These are phyloP conservation scores for Sicyos edulis DNA, from an alignment of 306 rosid species.

Conservation along the genomic window DNA sequence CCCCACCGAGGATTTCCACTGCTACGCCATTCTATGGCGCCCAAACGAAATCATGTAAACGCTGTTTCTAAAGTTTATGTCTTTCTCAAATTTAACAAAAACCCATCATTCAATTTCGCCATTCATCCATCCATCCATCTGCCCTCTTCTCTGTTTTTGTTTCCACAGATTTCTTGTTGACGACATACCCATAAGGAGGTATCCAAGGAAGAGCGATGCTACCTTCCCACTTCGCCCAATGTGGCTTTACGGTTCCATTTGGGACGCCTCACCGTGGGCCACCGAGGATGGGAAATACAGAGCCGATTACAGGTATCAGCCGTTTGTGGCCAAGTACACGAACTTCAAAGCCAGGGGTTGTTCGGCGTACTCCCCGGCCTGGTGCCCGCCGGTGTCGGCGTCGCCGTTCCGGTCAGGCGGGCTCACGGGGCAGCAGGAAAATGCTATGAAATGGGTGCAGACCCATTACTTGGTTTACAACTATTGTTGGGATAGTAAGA, in stretches of 20 bases:
- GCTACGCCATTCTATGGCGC: slow-evolving; percentile 82
- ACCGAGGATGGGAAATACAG: slow-evolving; percentile 95
- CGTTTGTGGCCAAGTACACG: slow-evolving; percentile 68
- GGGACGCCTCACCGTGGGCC: slow-evolving; percentile 99
- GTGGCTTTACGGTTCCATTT: slow-evolving; percentile 96
- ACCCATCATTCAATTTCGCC: background rate
- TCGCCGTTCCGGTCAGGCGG: slow-evolving; percentile 82
- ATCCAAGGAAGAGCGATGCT: slow-evolving; percentile 54
- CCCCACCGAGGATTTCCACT: slow-evolving; percentile 74
- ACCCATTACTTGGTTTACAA: slow-evolving; percentile 66
- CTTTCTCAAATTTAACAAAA: too few relatives aligned
- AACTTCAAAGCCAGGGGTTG: slow-evolving; percentile 84
- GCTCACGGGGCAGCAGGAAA: slow-evolving; percentile 45
- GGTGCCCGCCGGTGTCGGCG: slow-evolving; percentile 71
- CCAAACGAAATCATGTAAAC: slow-evolving; percentile 86
- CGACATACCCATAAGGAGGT: slow-evolving; percentile 93
- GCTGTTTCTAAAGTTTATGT: too few relatives aligned
- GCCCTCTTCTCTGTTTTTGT: slow-evolving; percentile 24
- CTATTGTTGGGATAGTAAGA: slow-evolving; percentile 67
- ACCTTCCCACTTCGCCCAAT: slow-evolving; percentile 87
- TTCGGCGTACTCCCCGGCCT: slow-evolving; percentile 52
- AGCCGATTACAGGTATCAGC: slow-evolving; percentile 87
- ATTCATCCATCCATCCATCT: background rate
- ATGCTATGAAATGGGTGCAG: slow-evolving; percentile 83
- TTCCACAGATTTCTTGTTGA: slow-evolving; percentile 80